Conservation (phyloP, 768 basidiomycete species). For the Neoboletus subvelutipes region DNA sequence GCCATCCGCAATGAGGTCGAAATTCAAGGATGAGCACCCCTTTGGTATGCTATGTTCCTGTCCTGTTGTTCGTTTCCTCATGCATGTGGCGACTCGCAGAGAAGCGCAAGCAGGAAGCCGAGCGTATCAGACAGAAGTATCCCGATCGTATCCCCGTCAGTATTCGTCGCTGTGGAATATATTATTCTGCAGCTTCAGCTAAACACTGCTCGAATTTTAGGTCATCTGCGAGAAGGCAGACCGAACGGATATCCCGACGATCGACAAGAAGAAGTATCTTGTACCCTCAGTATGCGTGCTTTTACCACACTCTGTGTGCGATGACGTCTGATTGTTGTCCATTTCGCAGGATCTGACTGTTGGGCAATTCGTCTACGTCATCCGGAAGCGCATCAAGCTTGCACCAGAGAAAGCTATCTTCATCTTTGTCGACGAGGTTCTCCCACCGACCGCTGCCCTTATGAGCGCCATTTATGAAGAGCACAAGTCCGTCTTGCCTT, state of each 20-base stretch:
- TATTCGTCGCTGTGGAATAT: slow-evolving; percentile 1
- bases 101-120: slow-evolving; percentile 99
- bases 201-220: slow-evolving; percentile 40
- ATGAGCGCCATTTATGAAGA: slow-evolving; percentile 99
- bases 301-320: slow-evolving; percentile 1
- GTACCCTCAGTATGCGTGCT: slow-evolving; percentile 81
- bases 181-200: slow-evolving; percentile 10
- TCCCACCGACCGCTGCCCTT: slow-evolving; percentile 95
- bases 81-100: slow-evolving; percentile 48
- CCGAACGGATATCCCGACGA: slow-evolving; percentile 96
- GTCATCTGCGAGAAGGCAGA: slow-evolving; percentile 99
- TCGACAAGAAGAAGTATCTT: slow-evolving; percentile 99
- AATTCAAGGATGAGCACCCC: slow-evolving; percentile 99
- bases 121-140: slow-evolving; percentile 98
- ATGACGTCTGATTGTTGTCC: slow-evolving; percentile 29
- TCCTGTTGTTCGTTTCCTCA: slow-evolving; percentile 35
- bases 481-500: slow-evolving; percentile 76
- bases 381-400: slow-evolving; percentile 99
- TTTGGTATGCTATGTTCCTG: slow-evolving; percentile 62
- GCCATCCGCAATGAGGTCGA: slow-evolving; percentile 69
- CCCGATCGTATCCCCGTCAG: slow-evolving; percentile 96
- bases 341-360: slow-evolving; percentile 83
- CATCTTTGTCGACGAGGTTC: slow-evolving; percentile 98
- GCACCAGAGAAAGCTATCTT: slow-evolving; percentile 99
- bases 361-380: slow-evolving; percentile 99